Base-by-base conservation (phyloP, 192 early-diverging fungal species). In the Phycomyces blakesleeanus region DNA sequence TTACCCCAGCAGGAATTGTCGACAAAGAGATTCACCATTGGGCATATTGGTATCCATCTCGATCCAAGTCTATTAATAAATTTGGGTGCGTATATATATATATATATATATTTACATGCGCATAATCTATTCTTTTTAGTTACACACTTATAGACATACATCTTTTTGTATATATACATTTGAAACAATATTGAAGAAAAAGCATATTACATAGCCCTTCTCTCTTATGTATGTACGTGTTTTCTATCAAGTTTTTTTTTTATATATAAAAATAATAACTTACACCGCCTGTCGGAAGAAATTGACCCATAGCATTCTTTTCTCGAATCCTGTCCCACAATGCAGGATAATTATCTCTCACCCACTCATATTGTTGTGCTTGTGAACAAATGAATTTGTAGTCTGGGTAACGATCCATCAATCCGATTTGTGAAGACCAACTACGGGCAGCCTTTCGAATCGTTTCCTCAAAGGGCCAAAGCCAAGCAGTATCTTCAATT, bases 21-120 rank as follows among this genome's bases (percentile, higher is more conserved):
- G 84, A 55, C 85, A 88, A 34, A 99, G 70, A 2, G 92, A 85
- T 72, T 99, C 97, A n/a, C 97, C 97, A 40, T 89, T 91, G 5
- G 97, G 97, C 42, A 99, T 76, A 78, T 99, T 98, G 76, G 90
- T 91, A 76, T 99, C 97, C 94, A 97, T 98, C 72, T 99, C 97
- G 12, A 97, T 84, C 96, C 95, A 98, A 21, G 94, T 93, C 62
- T 81, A 78, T 25, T 20, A n/a, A 26, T 22, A 37, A 49, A 56
- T 39, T 40, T 16, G 21, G 7, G 3, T 0, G 9, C 15, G 15
- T 16, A 15, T 25, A 61, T 55, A n/a, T 15, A 18, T 49, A 21
- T 49, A 61, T 21, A 29, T 50, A 3, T 34, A 54, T 55, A 52
- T n/a, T 24, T 24, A 27, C 18, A 55, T 26, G 14, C 29, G 14